Percentiles rank a stretch among this genome's conserved stretches.
Conservation (phyloP, 2,329 filamentous ascomycete genomes). For the Calycina marina region DNA sequence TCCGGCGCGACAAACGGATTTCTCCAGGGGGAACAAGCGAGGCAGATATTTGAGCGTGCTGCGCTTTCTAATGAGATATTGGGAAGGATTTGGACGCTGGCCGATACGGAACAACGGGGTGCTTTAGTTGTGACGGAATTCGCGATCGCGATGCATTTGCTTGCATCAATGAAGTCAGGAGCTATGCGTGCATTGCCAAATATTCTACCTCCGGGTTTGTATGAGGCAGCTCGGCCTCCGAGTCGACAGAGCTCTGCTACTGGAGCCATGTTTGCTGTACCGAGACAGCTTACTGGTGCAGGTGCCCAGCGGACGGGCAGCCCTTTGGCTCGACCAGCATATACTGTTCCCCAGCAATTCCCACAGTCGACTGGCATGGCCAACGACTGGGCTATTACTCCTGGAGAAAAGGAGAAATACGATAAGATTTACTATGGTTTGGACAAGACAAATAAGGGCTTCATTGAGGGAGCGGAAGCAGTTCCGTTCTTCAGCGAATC, state of each 20-base stretch:
- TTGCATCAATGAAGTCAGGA: slow-evolving; percentile 81
- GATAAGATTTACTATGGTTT: slow-evolving; percentile 74
- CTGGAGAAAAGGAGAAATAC: slow-evolving; percentile 75
- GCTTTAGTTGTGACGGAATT: slow-evolving; percentile 81
- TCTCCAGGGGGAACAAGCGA: slow-evolving; percentile 74
- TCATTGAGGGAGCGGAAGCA: slow-evolving; percentile 85
- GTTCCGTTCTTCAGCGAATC: slow-evolving; percentile 91
- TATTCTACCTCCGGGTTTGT: slow-evolving; percentile 69
- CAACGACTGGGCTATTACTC: slow-evolving; percentile 67
- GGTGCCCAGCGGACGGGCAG: slow-evolving; percentile 42
- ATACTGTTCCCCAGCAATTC: slow-evolving; percentile 25
- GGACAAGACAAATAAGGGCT: slow-evolving; percentile 67
- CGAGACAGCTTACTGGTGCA: slow-evolving; percentile 66
- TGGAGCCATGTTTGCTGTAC: slow-evolving; percentile 49
- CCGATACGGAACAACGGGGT: slow-evolving; percentile 86
- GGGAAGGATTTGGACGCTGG: slow-evolving; percentile 90
- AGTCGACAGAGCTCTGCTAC: slow-evolving; percentile 25
- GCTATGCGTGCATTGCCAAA: slow-evolving; percentile 65
- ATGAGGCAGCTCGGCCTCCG: slow-evolving; percentile 65
- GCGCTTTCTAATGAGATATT: slow-evolving; percentile 78
- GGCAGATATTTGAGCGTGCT: slow-evolving; percentile 89
- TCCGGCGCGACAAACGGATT: slow-evolving; percentile 65
- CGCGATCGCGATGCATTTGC: slow-evolving; percentile 93
- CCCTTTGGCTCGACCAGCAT: slow-evolving; percentile 36
- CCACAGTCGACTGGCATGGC: slow-evolving; percentile 26